phyloP scores from a whole-genome alignment of 768 basidiomycete species.

The Mrakia hoshinonis region DNA sequence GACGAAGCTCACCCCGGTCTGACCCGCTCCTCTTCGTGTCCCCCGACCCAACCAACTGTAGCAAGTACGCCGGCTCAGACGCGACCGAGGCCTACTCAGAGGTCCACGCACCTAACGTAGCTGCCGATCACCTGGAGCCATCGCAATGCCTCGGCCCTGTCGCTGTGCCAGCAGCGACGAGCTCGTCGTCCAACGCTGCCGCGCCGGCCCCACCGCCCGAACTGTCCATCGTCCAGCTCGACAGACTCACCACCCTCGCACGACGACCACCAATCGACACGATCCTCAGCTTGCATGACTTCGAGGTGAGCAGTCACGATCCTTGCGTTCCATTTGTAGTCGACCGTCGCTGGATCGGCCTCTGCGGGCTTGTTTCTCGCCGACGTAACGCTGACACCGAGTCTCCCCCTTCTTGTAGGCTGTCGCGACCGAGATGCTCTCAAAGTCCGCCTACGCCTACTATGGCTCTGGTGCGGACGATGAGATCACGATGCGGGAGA shows the following conservation, averaged over 20 bases:
- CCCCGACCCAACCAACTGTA: background rate
- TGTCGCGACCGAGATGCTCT: constrained; percentile 39
- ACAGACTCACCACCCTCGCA: background rate
- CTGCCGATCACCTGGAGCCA: constrained; percentile 11
- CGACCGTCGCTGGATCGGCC: no score
- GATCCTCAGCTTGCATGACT: constrained; percentile 42
- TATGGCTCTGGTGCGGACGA: constrained; percentile 34
- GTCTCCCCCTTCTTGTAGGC: background rate
- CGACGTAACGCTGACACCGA: no score
- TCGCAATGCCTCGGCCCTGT: constrained; percentile 4
- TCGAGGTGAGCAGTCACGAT: constrained; percentile 37
- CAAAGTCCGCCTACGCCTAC: constrained; percentile 42
- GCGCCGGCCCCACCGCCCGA: background rate
- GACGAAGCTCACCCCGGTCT: background rate
- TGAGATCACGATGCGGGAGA: constrained; percentile 27
- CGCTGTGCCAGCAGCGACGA: background rate
- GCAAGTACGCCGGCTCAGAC: constrained; percentile 23
- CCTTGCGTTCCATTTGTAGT: no score
- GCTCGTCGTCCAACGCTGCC: background rate
- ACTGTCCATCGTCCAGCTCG: background rate
- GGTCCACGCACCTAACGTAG: constrained; percentile 24
- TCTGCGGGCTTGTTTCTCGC: no score
- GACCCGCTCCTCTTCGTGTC: background rate
- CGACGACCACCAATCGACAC: constrained; percentile 29
- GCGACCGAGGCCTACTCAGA: constrained; percentile 23